Percentiles rank a stretch among this genome's conserved stretches.
Conservation (phyloP, 306 rosid species). For the Rosa multiflora region DNA sequence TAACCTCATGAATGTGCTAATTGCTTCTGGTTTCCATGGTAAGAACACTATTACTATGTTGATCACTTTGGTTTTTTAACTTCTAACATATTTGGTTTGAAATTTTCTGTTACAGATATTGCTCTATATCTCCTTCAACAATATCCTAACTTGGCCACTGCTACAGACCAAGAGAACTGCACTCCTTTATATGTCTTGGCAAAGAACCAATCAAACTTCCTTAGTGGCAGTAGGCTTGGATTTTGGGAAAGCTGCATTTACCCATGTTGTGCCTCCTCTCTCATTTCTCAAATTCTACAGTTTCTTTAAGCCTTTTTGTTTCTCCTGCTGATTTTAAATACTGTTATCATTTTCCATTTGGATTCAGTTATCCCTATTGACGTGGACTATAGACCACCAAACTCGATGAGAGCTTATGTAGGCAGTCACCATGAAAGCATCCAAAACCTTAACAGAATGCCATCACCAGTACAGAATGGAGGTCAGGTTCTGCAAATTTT, state of each 20-base stretch:
- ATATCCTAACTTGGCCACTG: slow-evolving; percentile 13
- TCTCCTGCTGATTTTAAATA: neutral
- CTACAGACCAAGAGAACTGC: slow-evolving; percentile 1
- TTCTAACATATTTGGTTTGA: neutral
- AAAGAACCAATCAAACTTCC: slow-evolving; percentile 36
- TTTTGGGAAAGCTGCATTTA: slow-evolving; percentile 44
- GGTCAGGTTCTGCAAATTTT: slow-evolving; percentile 7
- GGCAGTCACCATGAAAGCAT: slow-evolving; percentile 20
- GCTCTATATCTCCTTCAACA: neutral
- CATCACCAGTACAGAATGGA: neutral
- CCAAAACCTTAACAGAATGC: slow-evolving; percentile 9
- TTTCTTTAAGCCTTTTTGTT: neutral
- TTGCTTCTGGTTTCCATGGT: slow-evolving; percentile 22
- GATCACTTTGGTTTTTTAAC: neutral
- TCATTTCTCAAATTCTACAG: neutral
- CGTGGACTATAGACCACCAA: slow-evolving; percentile 28
- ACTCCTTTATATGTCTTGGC: slow-evolving; percentile 12
- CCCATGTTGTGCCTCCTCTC: slow-evolving; percentile 11
- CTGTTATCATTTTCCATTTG: neutral
- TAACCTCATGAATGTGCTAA: slow-evolving; percentile 18
- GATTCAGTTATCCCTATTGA: slow-evolving; percentile 41
- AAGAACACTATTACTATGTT: neutral
- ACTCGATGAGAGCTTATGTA: slow-evolving; percentile 16
- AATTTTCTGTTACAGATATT: slow-evolving; percentile 4
- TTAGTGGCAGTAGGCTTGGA: slow-evolving; percentile 50